Percentiles rank a stretch among this genome's conserved stretches.
These are phyloP conservation scores for Hypoxylon sp. DNA, from an alignment of 2,329 filamentous ascomycete genomes.

Conservation along the genomic window DNA sequence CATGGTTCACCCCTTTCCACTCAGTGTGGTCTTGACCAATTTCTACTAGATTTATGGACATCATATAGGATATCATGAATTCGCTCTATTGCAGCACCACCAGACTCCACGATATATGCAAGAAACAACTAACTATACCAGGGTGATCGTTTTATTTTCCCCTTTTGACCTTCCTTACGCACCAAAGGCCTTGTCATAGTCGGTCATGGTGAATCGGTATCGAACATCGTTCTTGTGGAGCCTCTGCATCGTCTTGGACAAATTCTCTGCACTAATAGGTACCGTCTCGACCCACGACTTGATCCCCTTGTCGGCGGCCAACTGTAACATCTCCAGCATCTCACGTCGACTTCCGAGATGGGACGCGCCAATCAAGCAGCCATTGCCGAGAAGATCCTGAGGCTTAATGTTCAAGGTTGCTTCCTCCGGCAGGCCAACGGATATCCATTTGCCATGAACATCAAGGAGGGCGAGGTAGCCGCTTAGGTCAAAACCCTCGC, in stretches of 20 bases:
- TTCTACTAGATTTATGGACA: not conserved
- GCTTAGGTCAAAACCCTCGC: constrained; percentile 76
- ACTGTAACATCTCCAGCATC: constrained; percentile 79
- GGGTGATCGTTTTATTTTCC: not conserved
- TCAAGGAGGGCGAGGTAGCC: constrained; percentile 85
- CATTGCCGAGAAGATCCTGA: constrained; percentile 82
- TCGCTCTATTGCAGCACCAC: constrained; percentile 20
- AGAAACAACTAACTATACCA: constrained; percentile 7
- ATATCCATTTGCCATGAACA: constrained; percentile 85
- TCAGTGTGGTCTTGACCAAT: not conserved
- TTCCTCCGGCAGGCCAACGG: constrained; percentile 84
- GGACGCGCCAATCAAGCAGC: constrained; percentile 78
- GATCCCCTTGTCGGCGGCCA: constrained; percentile 78
- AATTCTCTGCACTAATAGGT: constrained; percentile 79
- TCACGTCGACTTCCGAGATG: constrained; percentile 80
- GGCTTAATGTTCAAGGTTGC: constrained; percentile 79
- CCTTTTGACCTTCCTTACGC: constrained; percentile 51
- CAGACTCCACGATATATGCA: constrained; percentile 20
- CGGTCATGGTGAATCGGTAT: constrained; percentile 82
- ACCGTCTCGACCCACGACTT: constrained; percentile 81
- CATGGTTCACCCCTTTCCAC: not conserved
- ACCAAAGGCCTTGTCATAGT: constrained; percentile 78
- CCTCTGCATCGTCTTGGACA: constrained; percentile 77
- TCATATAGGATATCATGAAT: not conserved
- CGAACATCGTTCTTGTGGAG: constrained; percentile 79